Conservation (phyloP, 2,329 filamentous ascomycete genomes). For the Rhynchosporium agropyri region DNA sequence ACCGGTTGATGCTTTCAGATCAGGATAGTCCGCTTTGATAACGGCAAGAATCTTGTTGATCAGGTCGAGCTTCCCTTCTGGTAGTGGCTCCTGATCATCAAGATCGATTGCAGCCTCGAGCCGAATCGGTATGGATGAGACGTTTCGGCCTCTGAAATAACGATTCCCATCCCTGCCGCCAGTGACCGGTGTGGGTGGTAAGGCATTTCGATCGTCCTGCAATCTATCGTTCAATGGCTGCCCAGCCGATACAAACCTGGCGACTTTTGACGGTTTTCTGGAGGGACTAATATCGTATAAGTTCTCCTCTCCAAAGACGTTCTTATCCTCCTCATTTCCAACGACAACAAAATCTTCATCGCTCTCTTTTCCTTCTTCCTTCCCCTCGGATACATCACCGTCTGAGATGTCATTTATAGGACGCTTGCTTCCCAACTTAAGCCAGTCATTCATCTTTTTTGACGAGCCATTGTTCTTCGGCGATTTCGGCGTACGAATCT, state of each 20-base stretch:
- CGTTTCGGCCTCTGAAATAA: neutral
- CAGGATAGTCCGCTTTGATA: conserved; percentile 8
- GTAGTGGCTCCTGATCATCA: neutral
- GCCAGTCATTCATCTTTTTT: conserved; percentile 6
- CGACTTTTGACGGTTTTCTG: conserved; percentile 3
- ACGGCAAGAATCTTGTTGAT: conserved; percentile 1
- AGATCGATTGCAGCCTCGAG: conserved; percentile 11
- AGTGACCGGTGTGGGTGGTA: conserved; percentile 15
- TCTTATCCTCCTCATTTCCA: neutral
- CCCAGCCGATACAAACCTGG: conserved; percentile 8
- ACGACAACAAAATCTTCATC: conserved; percentile 7
- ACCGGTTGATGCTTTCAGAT: conserved; percentile 9
- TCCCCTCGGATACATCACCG: neutral
- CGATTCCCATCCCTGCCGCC: conserved; percentile 7
- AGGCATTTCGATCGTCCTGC: neutral
- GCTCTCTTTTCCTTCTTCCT: neutral
- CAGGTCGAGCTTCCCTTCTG: neutral
- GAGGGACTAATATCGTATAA: conserved; percentile 1
- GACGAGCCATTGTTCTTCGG: neutral
- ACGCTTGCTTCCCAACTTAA: neutral
- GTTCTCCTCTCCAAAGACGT: neutral
- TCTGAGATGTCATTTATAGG: conserved; percentile 4
- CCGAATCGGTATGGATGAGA: conserved; percentile 9
- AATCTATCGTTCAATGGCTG: neutral
- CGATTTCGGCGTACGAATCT: neutral